These are phyloP conservation scores for Acacia crassicarpa DNA, from an alignment of 306 rosid species.

Conservation along the genomic window DNA sequence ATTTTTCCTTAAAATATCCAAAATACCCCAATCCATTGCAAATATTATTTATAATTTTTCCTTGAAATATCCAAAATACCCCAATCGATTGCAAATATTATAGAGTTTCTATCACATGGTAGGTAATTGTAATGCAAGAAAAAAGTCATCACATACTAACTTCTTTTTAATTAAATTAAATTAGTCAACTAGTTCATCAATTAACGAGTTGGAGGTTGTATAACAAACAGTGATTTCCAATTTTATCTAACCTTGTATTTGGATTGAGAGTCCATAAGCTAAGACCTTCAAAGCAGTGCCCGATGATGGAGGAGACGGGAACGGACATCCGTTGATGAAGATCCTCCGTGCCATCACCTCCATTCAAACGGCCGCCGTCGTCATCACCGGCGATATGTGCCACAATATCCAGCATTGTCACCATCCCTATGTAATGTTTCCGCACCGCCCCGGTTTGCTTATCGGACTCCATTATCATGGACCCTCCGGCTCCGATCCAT, in stretches of 20 bases:
- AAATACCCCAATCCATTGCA: too few species aligned
- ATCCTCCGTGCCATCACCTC: constrained; percentile 37
- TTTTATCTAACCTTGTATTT: constrained; percentile 58
- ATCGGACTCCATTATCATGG: constrained; percentile 84
- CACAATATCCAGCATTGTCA: constrained; percentile 83
- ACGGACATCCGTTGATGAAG: constrained; percentile 70
- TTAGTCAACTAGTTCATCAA: too few species aligned
- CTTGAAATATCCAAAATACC: too few species aligned
- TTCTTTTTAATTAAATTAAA: too few species aligned
- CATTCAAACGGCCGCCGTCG: constrained; percentile 35
- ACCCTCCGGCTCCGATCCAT: constrained; percentile 93
- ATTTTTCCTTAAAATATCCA: too few species aligned
- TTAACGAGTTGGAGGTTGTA: too few species aligned
- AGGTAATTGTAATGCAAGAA: too few species aligned
- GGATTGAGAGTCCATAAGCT: constrained; percentile 90
- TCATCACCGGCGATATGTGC: constrained; percentile 76
- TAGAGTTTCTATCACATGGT: too few species aligned
- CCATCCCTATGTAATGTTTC: constrained; percentile 91
- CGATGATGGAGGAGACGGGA: constrained; percentile 66
- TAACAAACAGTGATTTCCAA: background rate
- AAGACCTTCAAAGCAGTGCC: constrained; percentile 72
- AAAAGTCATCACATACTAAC: too few species aligned
- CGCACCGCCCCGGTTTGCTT: constrained; percentile 59
- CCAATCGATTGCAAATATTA: too few species aligned
- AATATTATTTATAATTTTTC: too few species aligned